Base-by-base conservation (phyloP, 2,329 filamentous ascomycete species). In the Raffaelea arxii region DNA sequence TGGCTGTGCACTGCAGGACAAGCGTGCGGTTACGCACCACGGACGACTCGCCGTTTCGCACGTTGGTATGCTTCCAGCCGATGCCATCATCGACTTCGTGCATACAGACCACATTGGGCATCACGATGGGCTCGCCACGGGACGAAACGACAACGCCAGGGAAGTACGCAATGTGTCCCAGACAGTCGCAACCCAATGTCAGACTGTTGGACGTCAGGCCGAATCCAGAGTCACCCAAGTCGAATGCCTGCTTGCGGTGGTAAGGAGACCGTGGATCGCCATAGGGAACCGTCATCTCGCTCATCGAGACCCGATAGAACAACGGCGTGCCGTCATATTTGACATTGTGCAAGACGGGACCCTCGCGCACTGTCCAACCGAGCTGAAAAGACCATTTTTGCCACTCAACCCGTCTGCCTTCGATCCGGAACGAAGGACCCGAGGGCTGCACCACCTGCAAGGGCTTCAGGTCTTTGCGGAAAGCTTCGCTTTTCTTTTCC, bases 31-130 rank as follows among this genome's bases (percentile, higher is more conserved):
- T 67, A 5, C 82, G 69, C 0, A 74, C 72, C 0, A 83, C 77
- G 0, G 78, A 75, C 0, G 78, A 77, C 16, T 75, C 68, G 9
- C 70, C 68, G 0, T 78, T 84, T 11, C 80, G 70, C 62, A 70
- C 80, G 62, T 85, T 83, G n/a, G 80, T 73, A 62, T 86, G 82
- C 58, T 86, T 85, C 79, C 80, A 85, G 23, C 75, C 69, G 40
- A 86, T 81, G 1, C 82, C 82, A 5, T 40, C 44, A 37, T 86
- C 83, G 55, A 83, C 74, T 61, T 86, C 82, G 55, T 86, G 82
- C 2, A 85, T 65, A 51, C 82, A 86, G 32, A 85, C 66, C 2
- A 79, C 79, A 43, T 74, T 73, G 11, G 72, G 67, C 2, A 67
- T 59, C 16, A 63, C 64, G 0, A 77, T 68, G 2, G 70, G 49